These are phyloP conservation scores for Colletotrichum shisoi DNA, from an alignment of 2,329 filamentous ascomycete species.

Conservation along the genomic window DNA sequence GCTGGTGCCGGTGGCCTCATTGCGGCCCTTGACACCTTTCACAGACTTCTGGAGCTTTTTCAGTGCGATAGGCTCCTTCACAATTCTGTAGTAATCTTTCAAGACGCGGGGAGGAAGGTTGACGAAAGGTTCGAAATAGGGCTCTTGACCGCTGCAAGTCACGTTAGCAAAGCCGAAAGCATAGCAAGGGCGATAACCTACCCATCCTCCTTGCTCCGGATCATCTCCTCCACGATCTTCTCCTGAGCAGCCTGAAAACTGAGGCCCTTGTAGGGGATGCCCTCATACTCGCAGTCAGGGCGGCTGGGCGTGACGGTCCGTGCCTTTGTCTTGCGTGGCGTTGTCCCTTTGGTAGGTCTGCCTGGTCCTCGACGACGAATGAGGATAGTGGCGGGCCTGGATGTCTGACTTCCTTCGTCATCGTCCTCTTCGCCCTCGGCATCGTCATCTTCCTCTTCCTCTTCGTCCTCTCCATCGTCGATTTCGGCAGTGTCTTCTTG, in stretches of 20 bases:
- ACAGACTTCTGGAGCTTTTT: constrained; percentile 79
- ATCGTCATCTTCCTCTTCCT: constrained; percentile 44
- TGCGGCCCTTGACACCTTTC: constrained; percentile 74
- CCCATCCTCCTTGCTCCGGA: constrained; percentile 73
- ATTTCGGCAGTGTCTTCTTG: constrained; percentile 42
- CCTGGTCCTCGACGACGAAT: constrained; percentile 51
- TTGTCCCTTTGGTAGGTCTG: constrained; percentile 48
- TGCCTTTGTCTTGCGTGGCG: constrained; percentile 45
- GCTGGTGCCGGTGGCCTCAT: constrained; percentile 67
- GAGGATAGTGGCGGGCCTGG: constrained; percentile 48
- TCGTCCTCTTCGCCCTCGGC: constrained; percentile 48
- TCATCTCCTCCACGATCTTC: constrained; percentile 78
- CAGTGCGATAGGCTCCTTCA: constrained; percentile 81
- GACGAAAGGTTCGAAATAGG: constrained; percentile 76
- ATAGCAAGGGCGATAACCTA: constrained; percentile 50
- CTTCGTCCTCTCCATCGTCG: constrained; percentile 42
- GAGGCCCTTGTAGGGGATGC: constrained; percentile 72
- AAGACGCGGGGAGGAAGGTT: constrained; percentile 77
- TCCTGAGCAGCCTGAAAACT: constrained; percentile 87
- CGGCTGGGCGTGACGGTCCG: constrained; percentile 51
- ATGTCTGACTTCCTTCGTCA: constrained; percentile 44
- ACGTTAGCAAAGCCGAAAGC: constrained; percentile 24
- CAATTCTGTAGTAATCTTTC: constrained; percentile 86
- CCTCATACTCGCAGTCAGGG: constrained; percentile 63
- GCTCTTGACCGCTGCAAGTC: constrained; percentile 68